These are phyloP conservation scores for Favolaschia claudopus DNA, from an alignment of 768 basidiomycete species.

Conservation along the genomic window DNA sequence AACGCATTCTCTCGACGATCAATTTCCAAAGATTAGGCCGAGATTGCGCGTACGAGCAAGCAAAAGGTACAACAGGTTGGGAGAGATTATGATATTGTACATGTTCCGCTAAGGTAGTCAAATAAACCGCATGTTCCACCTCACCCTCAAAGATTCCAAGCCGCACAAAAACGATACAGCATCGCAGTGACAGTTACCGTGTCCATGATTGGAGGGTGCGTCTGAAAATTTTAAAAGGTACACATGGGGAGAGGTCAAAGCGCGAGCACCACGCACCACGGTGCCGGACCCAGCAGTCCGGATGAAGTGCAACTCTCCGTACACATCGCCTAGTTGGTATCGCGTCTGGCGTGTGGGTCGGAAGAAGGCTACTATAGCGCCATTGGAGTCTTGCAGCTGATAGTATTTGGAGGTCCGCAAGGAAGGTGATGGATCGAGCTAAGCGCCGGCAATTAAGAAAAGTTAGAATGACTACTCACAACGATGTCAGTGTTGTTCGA, in stretches of 20 bases:
- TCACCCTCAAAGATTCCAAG: conserved; percentile 53
- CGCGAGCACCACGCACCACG: conserved; percentile 60
- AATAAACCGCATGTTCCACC: conserved; percentile 6
- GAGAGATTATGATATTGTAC: conserved; percentile 16
- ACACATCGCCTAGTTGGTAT: conserved; percentile 87
- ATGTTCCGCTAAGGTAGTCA: too few species aligned
- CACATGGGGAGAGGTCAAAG: conserved; percentile 12
- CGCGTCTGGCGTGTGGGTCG: conserved; percentile 79
- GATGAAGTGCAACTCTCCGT: conserved; percentile 85
- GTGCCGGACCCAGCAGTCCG: conserved; percentile 82
- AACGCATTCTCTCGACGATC: conserved; percentile 12
- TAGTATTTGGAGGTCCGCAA: conserved; percentile 23
- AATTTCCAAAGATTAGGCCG: conserved; percentile 19
- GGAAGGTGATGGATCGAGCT: conserved; percentile 26
- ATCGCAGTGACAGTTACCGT: conserved; percentile 84
- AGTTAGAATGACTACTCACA: conserved; percentile 49
- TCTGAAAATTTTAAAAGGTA: conserved; percentile 49
- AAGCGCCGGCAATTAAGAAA: conserved; percentile 21
- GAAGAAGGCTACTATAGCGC: conserved; percentile 79
- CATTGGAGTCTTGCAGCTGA: conserved; percentile 77
- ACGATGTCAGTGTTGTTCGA: conserved; percentile 63
- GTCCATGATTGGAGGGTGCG: conserved; percentile 92
- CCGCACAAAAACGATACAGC: conserved; percentile 80
- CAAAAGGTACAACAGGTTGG: background rate
- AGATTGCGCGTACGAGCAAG: conserved; percentile 4